A percentile compares a stretch with the other conserved stretches of the same genome.
Evolutionary conservation across 2,329 filamentous ascomycete species (phyloP).

Genomic region (Calonectria ilicicola): DNA sequence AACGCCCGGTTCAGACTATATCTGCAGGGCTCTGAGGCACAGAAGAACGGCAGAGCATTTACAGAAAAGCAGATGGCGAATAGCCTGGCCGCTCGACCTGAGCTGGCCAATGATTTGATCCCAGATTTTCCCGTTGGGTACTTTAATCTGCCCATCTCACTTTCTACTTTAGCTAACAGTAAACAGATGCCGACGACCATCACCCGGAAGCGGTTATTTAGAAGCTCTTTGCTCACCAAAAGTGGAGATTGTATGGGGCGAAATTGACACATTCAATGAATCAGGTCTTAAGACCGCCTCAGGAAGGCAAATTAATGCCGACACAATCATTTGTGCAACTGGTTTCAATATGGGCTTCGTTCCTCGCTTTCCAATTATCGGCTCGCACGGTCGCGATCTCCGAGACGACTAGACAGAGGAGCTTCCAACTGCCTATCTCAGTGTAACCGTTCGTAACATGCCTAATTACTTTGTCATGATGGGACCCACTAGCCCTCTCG

Average conservation of each 20-base stretch:
- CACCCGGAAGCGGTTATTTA: not conserved
- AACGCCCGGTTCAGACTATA: not conserved
- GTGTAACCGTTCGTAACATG: not conserved
- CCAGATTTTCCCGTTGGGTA: not conserved
- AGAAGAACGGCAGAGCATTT: not conserved
- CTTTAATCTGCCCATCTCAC: not conserved
- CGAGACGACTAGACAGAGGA: not conserved
- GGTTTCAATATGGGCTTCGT: not conserved
- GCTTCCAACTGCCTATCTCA: not conserved
- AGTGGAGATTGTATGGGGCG: not conserved
- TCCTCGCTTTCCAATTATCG: not conserved
- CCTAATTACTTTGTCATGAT: not conserved
- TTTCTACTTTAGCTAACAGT: not conserved
- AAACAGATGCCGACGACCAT: not conserved
- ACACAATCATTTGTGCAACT: not conserved
- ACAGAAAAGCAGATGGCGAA: not conserved
- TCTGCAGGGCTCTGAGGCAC: not conserved
- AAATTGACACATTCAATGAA: not conserved
- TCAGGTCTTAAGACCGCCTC: not conserved
- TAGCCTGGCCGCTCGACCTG: not conserved
- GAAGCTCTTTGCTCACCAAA: not conserved
- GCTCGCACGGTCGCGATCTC: not conserved
- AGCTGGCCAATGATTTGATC: not conserved
- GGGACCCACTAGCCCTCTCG: not conserved
- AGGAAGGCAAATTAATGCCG: not conserved